These are phyloP conservation scores for Trichosporon faecale DNA, from an alignment of 1,284 basidiomycete species.

Conservation along the genomic window DNA sequence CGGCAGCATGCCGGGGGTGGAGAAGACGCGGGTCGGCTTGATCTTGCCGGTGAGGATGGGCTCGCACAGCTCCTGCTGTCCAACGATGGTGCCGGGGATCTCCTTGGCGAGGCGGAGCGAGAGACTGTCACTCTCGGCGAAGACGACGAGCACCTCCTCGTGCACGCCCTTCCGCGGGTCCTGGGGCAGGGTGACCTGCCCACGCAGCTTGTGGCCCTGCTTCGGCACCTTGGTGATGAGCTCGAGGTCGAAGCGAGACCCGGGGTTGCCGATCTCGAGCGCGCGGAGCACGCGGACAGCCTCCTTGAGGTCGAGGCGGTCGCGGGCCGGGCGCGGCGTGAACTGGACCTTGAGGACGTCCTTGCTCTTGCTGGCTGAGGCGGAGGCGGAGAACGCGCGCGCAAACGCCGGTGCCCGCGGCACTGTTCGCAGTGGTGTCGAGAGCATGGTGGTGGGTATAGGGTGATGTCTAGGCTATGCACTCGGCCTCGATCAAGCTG, in stretches of 20 bases:
- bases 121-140: constrained; percentile 61
- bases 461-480: not conserved
- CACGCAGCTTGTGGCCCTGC: constrained; percentile 64
- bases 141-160: constrained; percentile 70
- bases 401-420: constrained; percentile 11
- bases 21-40: constrained; percentile 57
- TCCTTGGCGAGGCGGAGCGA: constrained; percentile 63
- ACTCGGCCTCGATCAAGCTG: not conserved
- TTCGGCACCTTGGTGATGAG: constrained; percentile 62
- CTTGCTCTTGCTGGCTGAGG: constrained; percentile 27
- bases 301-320: constrained; percentile 36
- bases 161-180: constrained; percentile 64
- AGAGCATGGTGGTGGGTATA: constrained; percentile 8
- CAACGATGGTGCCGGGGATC: constrained; percentile 81
- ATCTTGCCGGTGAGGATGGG: constrained; percentile 52
- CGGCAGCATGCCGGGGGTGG: constrained; percentile 74
- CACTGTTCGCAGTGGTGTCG: not conserved
- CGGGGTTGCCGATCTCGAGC: constrained; percentile 70
- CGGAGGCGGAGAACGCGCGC: constrained; percentile 25
- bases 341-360: constrained; percentile 17
- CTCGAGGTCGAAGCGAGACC: constrained; percentile 72
- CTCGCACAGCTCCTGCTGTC: constrained; percentile 76
- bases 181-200: constrained; percentile 65
- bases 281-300: constrained; percentile 54
- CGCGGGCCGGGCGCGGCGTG: constrained; percentile 23